Conservation (phyloP, 805 yeast genomes). For the Kockiozyma suomiensis region DNA sequence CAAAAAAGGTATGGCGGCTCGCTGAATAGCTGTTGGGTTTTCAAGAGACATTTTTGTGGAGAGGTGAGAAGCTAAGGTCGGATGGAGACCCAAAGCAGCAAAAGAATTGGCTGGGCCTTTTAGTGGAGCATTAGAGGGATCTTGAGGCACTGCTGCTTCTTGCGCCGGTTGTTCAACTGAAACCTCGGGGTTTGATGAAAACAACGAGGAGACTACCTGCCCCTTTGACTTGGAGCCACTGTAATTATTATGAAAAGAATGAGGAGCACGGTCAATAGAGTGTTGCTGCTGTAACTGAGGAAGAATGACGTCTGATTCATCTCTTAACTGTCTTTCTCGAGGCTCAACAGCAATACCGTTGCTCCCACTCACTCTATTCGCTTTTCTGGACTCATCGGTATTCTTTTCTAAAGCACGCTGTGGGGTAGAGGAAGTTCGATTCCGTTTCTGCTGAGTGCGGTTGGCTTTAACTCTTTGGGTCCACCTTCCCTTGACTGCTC, state of each 20-base stretch:
- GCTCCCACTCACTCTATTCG: conserved; percentile 22
- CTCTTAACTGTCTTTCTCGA: background rate
- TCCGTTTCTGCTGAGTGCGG: conserved; percentile 37
- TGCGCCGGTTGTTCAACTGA: conserved; percentile 38
- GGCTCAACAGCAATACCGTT: conserved; percentile 14
- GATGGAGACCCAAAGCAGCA: conserved; percentile 67
- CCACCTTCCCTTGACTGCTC: conserved; percentile 73
- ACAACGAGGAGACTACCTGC: conserved; percentile 69
- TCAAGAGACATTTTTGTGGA: conserved; percentile 52
- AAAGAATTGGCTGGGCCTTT: conserved; percentile 65
- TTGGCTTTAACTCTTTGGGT: conserved; percentile 71
- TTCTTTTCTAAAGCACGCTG: conserved; percentile 3
- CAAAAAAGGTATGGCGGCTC: conserved; percentile 70
- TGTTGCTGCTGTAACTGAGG: background rate
- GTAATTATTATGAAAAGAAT: background rate
- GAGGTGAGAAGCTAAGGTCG: conserved; percentile 56
- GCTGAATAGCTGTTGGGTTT: conserved; percentile 84
- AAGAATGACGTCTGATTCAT: background rate
- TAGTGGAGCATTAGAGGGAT: conserved; percentile 87
- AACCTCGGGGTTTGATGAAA: conserved; percentile 64
- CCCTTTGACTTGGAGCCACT: background rate
- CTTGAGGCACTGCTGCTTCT: conserved; percentile 31
- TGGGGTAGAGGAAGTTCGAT: conserved; percentile 6
- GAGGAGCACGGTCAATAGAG: background rate
- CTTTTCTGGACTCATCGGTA: background rate